Evolutionary conservation across 2,329 filamentous ascomycete genomes (phyloP).

Genomic region (Aspergillus quadricinctus): DNA sequence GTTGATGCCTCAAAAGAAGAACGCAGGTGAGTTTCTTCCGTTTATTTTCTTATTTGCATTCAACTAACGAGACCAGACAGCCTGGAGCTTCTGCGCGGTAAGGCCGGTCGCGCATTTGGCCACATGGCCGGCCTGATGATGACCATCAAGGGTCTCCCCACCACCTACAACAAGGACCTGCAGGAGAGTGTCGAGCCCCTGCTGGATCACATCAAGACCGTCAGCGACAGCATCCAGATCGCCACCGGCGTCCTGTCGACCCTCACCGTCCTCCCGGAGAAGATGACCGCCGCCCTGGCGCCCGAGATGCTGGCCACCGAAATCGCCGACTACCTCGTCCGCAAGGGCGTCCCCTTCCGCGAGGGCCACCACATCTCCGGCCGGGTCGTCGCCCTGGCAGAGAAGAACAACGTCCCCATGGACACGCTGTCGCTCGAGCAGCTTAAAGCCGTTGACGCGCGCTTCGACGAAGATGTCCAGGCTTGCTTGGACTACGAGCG

Average conservation of each 20-base stretch:
- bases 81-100: slow-evolving; percentile 71
- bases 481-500: slow-evolving; percentile 75
- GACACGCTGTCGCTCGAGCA: slow-evolving; percentile 64
- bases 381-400: slow-evolving; percentile 66
- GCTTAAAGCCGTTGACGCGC: slow-evolving; percentile 61
- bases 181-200: slow-evolving; percentile 85
- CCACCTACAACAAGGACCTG: slow-evolving; percentile 88
- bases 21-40: slow-evolving; percentile 38
- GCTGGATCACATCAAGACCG: slow-evolving; percentile 76
- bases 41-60: neutral
- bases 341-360: slow-evolving; percentile 64
- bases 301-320: slow-evolving; percentile 74
- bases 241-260: slow-evolving; percentile 76
- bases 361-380: slow-evolving; percentile 78
- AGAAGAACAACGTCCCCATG: slow-evolving; percentile 63
- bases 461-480: slow-evolving; percentile 68
- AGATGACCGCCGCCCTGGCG: slow-evolving; percentile 74
- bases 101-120: slow-evolving; percentile 71
- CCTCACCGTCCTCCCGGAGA: slow-evolving; percentile 63
- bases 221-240: slow-evolving; percentile 76
- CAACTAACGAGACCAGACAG: slow-evolving; percentile 47
- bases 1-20: slow-evolving; percentile 83
- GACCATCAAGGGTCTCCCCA: slow-evolving; percentile 70
- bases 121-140: slow-evolving; percentile 77
- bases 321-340: slow-evolving; percentile 46